These are phyloP conservation scores for Colletotrichum zoysiae DNA, from an alignment of 2,329 filamentous ascomycete genomes.

Conservation along the genomic window DNA sequence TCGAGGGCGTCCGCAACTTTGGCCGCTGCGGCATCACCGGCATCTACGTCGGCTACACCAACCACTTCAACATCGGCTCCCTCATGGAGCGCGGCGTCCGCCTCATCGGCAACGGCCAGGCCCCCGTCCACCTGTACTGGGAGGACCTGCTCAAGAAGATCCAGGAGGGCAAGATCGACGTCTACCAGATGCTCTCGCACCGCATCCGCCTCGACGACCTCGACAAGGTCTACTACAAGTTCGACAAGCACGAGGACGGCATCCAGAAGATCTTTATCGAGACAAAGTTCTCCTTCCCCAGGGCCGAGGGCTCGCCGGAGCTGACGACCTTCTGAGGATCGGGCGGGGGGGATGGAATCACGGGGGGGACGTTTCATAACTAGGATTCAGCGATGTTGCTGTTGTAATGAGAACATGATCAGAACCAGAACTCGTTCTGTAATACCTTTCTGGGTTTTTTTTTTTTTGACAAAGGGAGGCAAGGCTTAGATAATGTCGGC, in stretches of 20 bases:
- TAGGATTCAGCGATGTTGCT: background rate
- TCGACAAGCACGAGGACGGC: constrained; percentile 71
- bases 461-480: no score
- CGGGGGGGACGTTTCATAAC: background rate
- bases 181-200: constrained; percentile 84
- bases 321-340: constrained; percentile 55
- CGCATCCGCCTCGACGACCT: constrained; percentile 81
- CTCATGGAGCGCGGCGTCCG: constrained; percentile 90
- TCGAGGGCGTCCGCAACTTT: constrained; percentile 77
- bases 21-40: constrained; percentile 84
- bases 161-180: constrained; percentile 76
- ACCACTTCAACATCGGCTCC: constrained; percentile 86
- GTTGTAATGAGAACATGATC: constrained; percentile 4
- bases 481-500: no score
- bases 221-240: constrained; percentile 73
- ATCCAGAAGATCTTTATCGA: constrained; percentile 86
- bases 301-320: constrained; percentile 57
- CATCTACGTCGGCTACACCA: constrained; percentile 75
- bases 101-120: constrained; percentile 76
- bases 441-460: no score
- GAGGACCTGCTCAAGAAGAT: constrained; percentile 78
- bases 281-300: constrained; percentile 67
- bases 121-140: constrained; percentile 88
- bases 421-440: no score
- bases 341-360: background rate